Evolutionary conservation across 2,329 filamentous ascomycete genomes (phyloP).

Genomic region (Berkeleyomyces rouxiae): DNA sequence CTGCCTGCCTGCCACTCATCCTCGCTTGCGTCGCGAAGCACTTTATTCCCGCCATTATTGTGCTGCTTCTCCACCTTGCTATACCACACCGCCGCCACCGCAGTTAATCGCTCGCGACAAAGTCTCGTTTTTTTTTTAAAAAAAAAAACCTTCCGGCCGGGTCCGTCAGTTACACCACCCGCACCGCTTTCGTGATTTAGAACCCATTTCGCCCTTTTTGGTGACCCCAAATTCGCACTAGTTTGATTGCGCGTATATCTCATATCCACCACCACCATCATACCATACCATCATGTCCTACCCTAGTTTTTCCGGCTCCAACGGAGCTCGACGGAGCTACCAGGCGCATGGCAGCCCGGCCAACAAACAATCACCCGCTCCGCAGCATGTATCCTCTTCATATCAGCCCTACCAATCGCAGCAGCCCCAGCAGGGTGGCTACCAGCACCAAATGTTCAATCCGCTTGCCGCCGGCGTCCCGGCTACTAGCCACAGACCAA

Average conservation of each 20-base stretch:
- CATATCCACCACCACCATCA: no score
- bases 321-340: neutral
- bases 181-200: neutral
- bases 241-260: no score
- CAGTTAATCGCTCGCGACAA: slow-evolving; percentile 3
- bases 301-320: neutral
- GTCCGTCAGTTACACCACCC: neutral
- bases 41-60: neutral
- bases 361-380: slow-evolving; percentile 38
- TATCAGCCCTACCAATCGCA: slow-evolving; percentile 37
- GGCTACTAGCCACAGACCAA: slow-evolving; percentile 30
- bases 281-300: neutral
- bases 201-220: no score
- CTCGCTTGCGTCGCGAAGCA: neutral
- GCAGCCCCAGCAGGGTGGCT: slow-evolving; percentile 30
- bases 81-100: slow-evolving; percentile 4
- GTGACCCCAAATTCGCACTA: no score
- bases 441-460: slow-evolving; percentile 37
- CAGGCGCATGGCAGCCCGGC: slow-evolving; percentile 30
- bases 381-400: slow-evolving; percentile 38
- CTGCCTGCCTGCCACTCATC: neutral
- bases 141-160: no score
- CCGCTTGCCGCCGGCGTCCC: slow-evolving; percentile 31
- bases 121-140: no score
- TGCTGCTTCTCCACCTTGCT: neutral